Base-by-base conservation (phyloP, 1,139 yeast species). In the Sugiyamaella xylanicola region DNA sequence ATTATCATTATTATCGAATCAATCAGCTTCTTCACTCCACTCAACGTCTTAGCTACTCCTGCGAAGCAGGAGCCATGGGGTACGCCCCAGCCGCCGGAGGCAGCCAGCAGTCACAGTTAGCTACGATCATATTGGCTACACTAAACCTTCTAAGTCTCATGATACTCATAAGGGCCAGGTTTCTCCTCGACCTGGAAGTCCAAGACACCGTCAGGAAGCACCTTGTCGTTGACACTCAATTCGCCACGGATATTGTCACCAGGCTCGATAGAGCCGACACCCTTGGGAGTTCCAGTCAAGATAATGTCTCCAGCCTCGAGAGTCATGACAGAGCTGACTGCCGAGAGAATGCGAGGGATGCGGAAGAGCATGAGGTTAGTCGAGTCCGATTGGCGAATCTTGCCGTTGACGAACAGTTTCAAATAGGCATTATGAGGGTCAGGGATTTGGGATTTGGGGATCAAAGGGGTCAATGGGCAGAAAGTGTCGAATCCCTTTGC, bases 401-500 rank as follows among this genome's bases (percentile, higher is more conserved):
- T 77, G 11, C 87, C 93, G 69, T 93, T 92, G 61, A 93, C 84
- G 15, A 77, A 75, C 59, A 95, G 81, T 52, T 76, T 74, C 68
- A 93, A 77, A 56, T 80, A 80, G 9, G 84, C 92, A 51, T 85
- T 79, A 66, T 88, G 84, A 2, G 95, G 95, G 64, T 88, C 90
- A 2, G 86, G 80, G 58, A 91, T 83, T 60, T 77, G 71, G 1
- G 71, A 72, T 67, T 87, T 87, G 11, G 92, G 81, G 56, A 93
- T 85, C 63, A 84, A 82, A 25, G 76, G 72, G 7, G 95, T 85
- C 20, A 93, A 73, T 1, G 99, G 99, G 68, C 89, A 77, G 71
- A 93, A 93, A 0, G 99, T 93, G 69, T 93, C 99, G 69, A 91
- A 93, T 0, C 99, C 99, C 71, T 93, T 95, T 40, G 95, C 96